Base-by-base conservation (phyloP, 1,284 basidiomycete genomes). In the Flammula alnicola region DNA sequence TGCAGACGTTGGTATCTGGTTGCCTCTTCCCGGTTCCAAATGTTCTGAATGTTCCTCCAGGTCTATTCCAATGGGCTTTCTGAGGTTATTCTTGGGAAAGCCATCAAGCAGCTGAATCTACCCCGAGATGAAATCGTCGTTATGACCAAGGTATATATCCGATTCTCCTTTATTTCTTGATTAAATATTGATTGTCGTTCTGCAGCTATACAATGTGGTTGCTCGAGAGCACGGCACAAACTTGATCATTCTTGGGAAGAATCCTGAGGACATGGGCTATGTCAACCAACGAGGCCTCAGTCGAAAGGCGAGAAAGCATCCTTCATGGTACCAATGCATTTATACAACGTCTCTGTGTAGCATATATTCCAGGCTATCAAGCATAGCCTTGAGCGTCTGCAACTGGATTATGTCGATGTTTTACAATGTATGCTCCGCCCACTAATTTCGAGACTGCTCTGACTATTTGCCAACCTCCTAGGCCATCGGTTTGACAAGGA, bases 311-410 rank as follows among this genome's bases (percentile, higher is more conserved):
- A 10, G 40, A 6, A 23, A 17, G 12, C 20, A 26, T 29, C 14
- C 4, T 19, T 35, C 26, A 16, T 32, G 14, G 19, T 27, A 5
- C 16, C 12, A 11, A 4, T 25, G 17, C 10, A 17, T 14, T 16
- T 20, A 20, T 42, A 42, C 27, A 32, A 27, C 14, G 10, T 4
- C 32, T 43, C 32, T 17, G 35, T 11, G 41, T 38, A 62, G 58
- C 53, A 83, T 52, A 87, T 90, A 55, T 88, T 89, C 55, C 81
- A 84, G n/a, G 74, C 81, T 1, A 82, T 91, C 44, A 80, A 87
- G 58, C 73, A 73, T 37, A 84, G 82, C 41, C 65, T 88, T 37
- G 72, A 80, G 55, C 76, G 86, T 29, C 76, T 90, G 16, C 79
- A 83, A 51, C 68, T 87, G 6, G 83, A 88, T 44, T 85, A 88